These are phyloP conservation scores for Kodamaea anthophila DNA, from an alignment of 1,139 yeast genomes.

Conservation along the genomic window DNA sequence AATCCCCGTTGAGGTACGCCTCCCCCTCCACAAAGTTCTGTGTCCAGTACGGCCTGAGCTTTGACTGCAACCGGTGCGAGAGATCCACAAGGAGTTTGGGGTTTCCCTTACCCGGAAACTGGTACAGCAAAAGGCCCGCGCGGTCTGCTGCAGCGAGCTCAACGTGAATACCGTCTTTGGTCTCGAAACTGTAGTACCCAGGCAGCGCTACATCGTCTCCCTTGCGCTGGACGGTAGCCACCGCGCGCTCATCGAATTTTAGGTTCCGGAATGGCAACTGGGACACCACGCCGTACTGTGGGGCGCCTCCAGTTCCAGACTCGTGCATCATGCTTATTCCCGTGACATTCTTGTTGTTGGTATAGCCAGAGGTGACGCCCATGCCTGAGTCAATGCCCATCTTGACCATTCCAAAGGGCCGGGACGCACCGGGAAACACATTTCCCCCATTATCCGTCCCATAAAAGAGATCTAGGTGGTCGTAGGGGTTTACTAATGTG, in stretches of 20 bases:
- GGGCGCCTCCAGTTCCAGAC: slow-evolving; percentile 37
- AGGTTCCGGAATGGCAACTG: slow-evolving; percentile 22
- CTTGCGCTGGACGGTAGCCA: slow-evolving; percentile 12
- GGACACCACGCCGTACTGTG: slow-evolving; percentile 28
- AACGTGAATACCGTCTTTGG: slow-evolving; percentile 17
- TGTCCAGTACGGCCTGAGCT: slow-evolving; percentile 26
- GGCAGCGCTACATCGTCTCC: slow-evolving; percentile 17
- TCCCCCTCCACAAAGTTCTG: slow-evolving; percentile 25
- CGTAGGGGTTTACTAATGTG: slow-evolving; percentile 2
- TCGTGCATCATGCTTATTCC: slow-evolving; percentile 38
- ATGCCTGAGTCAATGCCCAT: slow-evolving; percentile 26
- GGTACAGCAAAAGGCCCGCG: slow-evolving; percentile 21
- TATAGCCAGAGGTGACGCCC: slow-evolving; percentile 31
- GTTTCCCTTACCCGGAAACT: slow-evolving; percentile 12
- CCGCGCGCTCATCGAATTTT: slow-evolving; percentile 11
- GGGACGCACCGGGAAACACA: slow-evolving; percentile 31
- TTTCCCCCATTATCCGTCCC: slow-evolving; percentile 35
- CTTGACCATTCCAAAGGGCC: slow-evolving; percentile 37
- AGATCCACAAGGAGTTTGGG: slow-evolving; percentile 20
- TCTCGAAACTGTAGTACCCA: slow-evolving; percentile 21
- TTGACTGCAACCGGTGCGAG: slow-evolving; percentile 23
- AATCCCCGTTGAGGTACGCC: slow-evolving; percentile 13
- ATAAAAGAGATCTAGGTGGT: slow-evolving; percentile 22
- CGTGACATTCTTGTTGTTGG: slow-evolving; percentile 22
- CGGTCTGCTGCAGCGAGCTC: slow-evolving; percentile 24